Base-by-base conservation (phyloP, 768 basidiomycete genomes). In the Russula griseocarnosa region DNA sequence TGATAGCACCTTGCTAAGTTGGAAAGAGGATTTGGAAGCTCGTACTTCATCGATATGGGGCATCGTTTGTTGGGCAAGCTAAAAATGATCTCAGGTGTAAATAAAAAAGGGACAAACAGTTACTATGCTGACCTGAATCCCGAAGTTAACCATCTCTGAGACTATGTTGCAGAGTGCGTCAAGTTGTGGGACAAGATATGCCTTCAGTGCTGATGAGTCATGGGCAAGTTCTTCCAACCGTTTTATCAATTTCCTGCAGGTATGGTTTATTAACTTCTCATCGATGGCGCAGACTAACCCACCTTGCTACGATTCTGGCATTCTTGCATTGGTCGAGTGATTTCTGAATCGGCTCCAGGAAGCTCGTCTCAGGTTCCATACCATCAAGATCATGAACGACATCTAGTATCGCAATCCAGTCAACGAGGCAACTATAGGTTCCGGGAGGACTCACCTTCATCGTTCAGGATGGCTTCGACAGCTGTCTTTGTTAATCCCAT, bases 41-140 rank as follows among this genome's bases (percentile, higher is more conserved):
- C 93, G 86, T 18, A 90, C 84, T 58, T 96, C 91, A 59, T 83
- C 80, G n/a, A 94, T 77, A 72, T 98, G 90, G 0, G 86, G 87
- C 78, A 90, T 89, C 38, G 93, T 88, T 72, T 86, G 82, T 79
- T 96, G 93, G 0, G 95, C 94, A 53, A 98, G 83, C 92, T 95
- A 58, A 0, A 62, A 46, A 36, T 20, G n/a, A 57, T 28, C 26
- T 64, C 22, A 66, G 18, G 40, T 24, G 3, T 46, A 22, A 36
- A 34, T 30, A 18, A 56, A 51, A 51, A 40, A 38, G 16, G 5
- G 22, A 46, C 47, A 50, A 58, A 60, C 32, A 40, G 22, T 55
- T 28, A n/a, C 24, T 58, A 42, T 28, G 20, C 86, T 59, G 65
- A 92, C 93, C 58, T 90, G 89, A 60, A 97, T 90, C 72, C 92